Percentiles rank a stretch among this genome's conserved stretches.
phyloP scores from a whole-genome alignment of 805 yeast species.

The Priceomyces medius region DNA sequence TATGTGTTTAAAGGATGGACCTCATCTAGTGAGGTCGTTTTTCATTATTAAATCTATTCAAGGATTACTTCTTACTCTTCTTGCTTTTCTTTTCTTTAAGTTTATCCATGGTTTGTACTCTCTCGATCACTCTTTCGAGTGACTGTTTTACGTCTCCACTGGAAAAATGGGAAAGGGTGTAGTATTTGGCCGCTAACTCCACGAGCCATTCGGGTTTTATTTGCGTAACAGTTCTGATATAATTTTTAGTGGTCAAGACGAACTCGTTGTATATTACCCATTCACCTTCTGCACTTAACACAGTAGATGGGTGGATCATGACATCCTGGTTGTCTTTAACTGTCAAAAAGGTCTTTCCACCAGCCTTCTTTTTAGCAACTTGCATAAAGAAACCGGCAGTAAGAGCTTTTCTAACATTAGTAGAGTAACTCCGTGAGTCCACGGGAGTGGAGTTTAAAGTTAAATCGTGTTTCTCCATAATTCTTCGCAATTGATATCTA shows the following conservation, averaged over 20 bases:
- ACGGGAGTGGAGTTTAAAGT: conserved; percentile 65
- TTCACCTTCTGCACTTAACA: conserved; percentile 81
- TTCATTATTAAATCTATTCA: too few relatives aligned
- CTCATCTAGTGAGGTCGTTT: too few relatives aligned
- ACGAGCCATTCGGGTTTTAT: conserved; percentile 91
- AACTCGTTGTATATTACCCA: conserved; percentile 96
- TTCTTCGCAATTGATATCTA: conserved; percentile 73
- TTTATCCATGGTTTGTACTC: conserved; percentile 45
- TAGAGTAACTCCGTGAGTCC: conserved; percentile 62
- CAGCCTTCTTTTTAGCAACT: conserved; percentile 88
- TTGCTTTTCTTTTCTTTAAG: conserved; percentile 15
- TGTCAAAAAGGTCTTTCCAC: conserved; percentile 76
- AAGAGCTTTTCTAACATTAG: conserved; percentile 80
- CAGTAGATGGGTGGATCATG: conserved; percentile 89
- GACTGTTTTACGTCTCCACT: conserved; percentile 73
- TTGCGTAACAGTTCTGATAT: conserved; percentile 89
- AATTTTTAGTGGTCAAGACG: conserved; percentile 89
- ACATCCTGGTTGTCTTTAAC: conserved; percentile 97
- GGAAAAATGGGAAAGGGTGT: conserved; percentile 58
- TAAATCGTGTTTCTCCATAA: conserved; percentile 80
- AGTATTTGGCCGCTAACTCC: conserved; percentile 74
- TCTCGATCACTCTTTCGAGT: conserved; percentile 56
- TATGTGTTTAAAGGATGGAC: too few relatives aligned
- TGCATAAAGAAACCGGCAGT: conserved; percentile 98
- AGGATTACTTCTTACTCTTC: too few relatives aligned